phyloP scores from a whole-genome alignment of 106 monocot genomes.

The Chionographis japonica region DNA sequence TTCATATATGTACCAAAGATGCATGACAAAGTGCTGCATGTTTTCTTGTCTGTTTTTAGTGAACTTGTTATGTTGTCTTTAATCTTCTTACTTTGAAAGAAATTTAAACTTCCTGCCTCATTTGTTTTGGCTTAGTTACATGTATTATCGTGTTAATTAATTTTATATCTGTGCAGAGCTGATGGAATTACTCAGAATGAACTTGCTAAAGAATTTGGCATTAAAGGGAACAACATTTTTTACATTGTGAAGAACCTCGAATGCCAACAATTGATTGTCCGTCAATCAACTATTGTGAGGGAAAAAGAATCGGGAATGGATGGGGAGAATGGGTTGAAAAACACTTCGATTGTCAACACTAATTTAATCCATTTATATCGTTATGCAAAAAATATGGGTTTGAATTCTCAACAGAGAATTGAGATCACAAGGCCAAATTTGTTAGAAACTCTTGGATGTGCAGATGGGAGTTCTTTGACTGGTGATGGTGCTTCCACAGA shows the following conservation, averaged over 20 bases:
- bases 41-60: no score
- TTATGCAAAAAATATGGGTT: constrained; percentile 39
- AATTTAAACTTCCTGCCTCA: background rate
- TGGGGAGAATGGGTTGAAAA: constrained; percentile 21
- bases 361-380: constrained; percentile 52
- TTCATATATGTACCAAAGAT: no score
- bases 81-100: no score
- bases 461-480: constrained; percentile 11
- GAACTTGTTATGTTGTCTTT: no score
- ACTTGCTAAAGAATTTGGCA: constrained; percentile 50
- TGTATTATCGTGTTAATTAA: background rate
- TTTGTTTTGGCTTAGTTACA: background rate
- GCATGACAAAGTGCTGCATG: no score
- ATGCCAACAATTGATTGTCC: constrained; percentile 41
- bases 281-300: constrained; percentile 55
- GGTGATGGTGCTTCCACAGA: constrained; percentile 25
- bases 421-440: constrained; percentile 49
- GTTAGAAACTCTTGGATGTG: constrained; percentile 11
- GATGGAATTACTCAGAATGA: constrained; percentile 60
- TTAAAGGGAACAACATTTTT: constrained; percentile 56
- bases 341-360: constrained; percentile 30
- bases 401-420: constrained; percentile 62
- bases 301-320: constrained; percentile 31
- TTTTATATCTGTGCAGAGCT: constrained; percentile 26
- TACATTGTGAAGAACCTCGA: constrained; percentile 57